Conservation (phyloP, 257 asterid genomes). For the Oldenlandia corymbosa region DNA sequence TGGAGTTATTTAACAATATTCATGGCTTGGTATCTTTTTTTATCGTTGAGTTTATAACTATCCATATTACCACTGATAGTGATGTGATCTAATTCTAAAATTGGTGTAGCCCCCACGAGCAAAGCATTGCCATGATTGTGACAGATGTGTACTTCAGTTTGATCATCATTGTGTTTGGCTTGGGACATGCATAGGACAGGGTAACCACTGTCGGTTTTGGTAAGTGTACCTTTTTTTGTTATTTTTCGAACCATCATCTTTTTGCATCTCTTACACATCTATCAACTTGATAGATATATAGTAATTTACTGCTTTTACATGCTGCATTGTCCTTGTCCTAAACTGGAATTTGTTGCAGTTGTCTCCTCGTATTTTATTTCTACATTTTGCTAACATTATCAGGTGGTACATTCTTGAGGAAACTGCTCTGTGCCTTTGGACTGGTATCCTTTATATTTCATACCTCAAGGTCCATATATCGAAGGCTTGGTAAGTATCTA, state of each 20-base stretch:
- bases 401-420: slow-evolving; percentile 97
- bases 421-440: slow-evolving; percentile 83
- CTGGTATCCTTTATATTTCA: slow-evolving; percentile 60
- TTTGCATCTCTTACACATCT: background rate
- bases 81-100: slow-evolving; percentile 12
- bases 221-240: slow-evolving; percentile 28
- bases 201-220: slow-evolving; percentile 93
- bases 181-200: slow-evolving; percentile 89
- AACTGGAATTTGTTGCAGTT: background rate
- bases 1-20: background rate
- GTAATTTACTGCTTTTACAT: background rate
- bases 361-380: slow-evolving; percentile 9
- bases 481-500: slow-evolving; percentile 71
- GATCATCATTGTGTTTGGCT: slow-evolving; percentile 99
- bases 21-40: background rate
- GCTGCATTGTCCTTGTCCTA: background rate
- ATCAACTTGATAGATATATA: background rate
- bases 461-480: slow-evolving; percentile 62
- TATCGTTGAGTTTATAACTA: slow-evolving; percentile 2
- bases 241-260: slow-evolving; percentile 8
- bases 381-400: slow-evolving; percentile 16
- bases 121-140: slow-evolving; percentile 96
- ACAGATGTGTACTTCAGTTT: slow-evolving; percentile 94
- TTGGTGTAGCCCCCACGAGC: slow-evolving; percentile 90
- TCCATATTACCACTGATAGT: slow-evolving; percentile 9